Evolutionary conservation across 108 stramenopile genomes (phyloP).

Genomic region (Aureococcus anophagefferens): DNA sequence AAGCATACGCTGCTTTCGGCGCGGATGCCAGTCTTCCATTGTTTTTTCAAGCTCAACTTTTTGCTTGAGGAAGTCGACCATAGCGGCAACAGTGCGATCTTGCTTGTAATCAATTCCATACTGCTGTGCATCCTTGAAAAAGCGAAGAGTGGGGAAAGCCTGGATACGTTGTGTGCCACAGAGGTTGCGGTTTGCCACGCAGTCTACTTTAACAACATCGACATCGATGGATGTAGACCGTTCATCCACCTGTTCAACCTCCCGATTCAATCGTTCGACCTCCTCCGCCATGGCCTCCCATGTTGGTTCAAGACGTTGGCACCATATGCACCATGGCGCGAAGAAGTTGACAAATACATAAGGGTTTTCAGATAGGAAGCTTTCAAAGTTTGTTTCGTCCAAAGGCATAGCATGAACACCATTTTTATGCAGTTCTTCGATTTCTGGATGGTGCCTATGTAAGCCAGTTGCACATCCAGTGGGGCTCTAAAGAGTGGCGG

Average conservation of each 20-base stretch:
- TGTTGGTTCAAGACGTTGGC: constrained; percentile 81
- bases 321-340: constrained; percentile 96
- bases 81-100: constrained; percentile 73
- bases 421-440: too few relatives aligned
- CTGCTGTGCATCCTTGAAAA: constrained; percentile 62
- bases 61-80: constrained; percentile 55
- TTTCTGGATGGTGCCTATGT: too few relatives aligned
- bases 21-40: not conserved
- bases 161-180: constrained; percentile 66
- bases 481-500: too few relatives aligned
- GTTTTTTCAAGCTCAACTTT: constrained; percentile 41
- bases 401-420: too few relatives aligned
- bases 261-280: too few relatives aligned
- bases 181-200: constrained; percentile 63
- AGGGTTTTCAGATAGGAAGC: constrained; percentile 53
- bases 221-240: not conserved
- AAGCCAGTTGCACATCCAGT: too few relatives aligned
- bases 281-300: constrained; percentile 73
- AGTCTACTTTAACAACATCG: constrained; percentile 56
- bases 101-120: constrained; percentile 65
- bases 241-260: too few relatives aligned
- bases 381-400: too few relatives aligned
- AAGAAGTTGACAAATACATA: constrained; percentile 78
- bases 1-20: not conserved
- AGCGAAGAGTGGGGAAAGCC: constrained; percentile 80